Percentiles rank a stretch among this genome's conserved stretches.
These are phyloP conservation scores for Leavenworthia alabamica DNA, from an alignment of 345 rosid species.

Conservation along the genomic window DNA sequence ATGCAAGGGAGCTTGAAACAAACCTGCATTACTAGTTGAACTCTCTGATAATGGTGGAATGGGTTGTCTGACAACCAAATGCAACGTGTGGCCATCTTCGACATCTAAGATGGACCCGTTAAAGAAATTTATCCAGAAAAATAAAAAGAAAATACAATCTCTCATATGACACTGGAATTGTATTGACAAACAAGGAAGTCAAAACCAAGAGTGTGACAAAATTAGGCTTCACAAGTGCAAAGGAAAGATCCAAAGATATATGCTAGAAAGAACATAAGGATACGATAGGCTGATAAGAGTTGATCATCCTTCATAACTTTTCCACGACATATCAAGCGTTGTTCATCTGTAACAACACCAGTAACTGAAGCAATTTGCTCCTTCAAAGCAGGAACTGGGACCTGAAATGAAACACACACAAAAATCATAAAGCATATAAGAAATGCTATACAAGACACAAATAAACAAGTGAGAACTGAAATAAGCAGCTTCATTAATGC, in stretches of 20 bases:
- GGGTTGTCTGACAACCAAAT: slow-evolving; percentile 54
- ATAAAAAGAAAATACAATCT: neutral
- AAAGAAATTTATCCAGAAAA: slow-evolving; percentile 10
- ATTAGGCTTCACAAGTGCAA: neutral
- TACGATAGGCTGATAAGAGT: slow-evolving; percentile 55
- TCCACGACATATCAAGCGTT: slow-evolving; percentile 55
- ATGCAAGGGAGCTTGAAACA: slow-evolving; percentile 1
- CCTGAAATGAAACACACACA: slow-evolving; percentile 30
- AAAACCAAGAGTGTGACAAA: neutral
- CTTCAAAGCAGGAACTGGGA: slow-evolving; percentile 59
- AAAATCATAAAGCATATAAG: no score
- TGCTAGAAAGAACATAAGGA: slow-evolving; percentile 33
- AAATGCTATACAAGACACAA: no score
- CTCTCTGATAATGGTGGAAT: slow-evolving; percentile 38
- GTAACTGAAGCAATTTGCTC: slow-evolving; percentile 56
- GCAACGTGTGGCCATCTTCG: slow-evolving; percentile 61
- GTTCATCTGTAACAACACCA: slow-evolving; percentile 53
- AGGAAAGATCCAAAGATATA: neutral
- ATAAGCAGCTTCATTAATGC: no score
- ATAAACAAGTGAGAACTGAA: no score
- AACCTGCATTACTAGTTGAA: slow-evolving; percentile 42
- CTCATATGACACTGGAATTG: neutral
- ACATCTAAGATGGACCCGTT: slow-evolving; percentile 37
- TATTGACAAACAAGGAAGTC: neutral
- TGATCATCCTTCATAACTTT: slow-evolving; percentile 57